phyloP scores from a whole-genome alignment of 2,329 filamentous ascomycete species.

The Fusarium sororula region DNA sequence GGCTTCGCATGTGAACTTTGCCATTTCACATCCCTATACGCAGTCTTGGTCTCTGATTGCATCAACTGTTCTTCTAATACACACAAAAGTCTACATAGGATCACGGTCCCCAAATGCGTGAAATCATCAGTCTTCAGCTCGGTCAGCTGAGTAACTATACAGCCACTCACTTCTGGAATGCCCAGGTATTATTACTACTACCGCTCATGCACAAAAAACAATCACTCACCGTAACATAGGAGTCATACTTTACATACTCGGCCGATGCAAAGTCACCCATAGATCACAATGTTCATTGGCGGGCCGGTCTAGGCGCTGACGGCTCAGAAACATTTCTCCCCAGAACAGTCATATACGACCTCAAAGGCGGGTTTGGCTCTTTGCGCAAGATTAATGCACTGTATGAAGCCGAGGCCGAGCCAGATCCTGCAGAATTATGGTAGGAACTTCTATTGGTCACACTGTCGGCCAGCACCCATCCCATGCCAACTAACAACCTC shows the following conservation, averaged over 20 bases:
- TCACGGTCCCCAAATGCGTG: slow-evolving; percentile 73
- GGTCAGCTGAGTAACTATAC: slow-evolving; percentile 93
- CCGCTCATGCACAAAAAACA: background rate
- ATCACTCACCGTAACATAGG: slow-evolving; percentile 59
- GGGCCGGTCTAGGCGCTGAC: slow-evolving; percentile 82
- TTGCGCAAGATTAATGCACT: slow-evolving; percentile 87
- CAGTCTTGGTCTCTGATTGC: background rate
- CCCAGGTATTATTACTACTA: slow-evolving; percentile 66
- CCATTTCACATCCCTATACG: background rate
- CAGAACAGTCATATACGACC: slow-evolving; percentile 90
- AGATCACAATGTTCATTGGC: slow-evolving; percentile 79
- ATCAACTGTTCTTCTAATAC: background rate
- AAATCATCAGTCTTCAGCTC: slow-evolving; percentile 93
- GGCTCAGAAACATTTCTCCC: slow-evolving; percentile 93
- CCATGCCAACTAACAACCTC: background rate
- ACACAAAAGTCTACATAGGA: background rate
- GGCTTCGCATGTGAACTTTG: background rate
- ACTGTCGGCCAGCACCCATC: background rate
- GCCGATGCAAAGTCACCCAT: slow-evolving; percentile 50
- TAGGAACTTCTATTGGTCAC: slow-evolving; percentile 30
- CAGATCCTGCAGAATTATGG: slow-evolving; percentile 48
- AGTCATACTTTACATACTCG: slow-evolving; percentile 95
- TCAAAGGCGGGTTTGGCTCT: slow-evolving; percentile 93
- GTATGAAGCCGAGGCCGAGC: slow-evolving; percentile 68
- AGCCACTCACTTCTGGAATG: slow-evolving; percentile 97